phyloP scores from a whole-genome alignment of 441 rosid species.

The Populus hybrid region DNA sequence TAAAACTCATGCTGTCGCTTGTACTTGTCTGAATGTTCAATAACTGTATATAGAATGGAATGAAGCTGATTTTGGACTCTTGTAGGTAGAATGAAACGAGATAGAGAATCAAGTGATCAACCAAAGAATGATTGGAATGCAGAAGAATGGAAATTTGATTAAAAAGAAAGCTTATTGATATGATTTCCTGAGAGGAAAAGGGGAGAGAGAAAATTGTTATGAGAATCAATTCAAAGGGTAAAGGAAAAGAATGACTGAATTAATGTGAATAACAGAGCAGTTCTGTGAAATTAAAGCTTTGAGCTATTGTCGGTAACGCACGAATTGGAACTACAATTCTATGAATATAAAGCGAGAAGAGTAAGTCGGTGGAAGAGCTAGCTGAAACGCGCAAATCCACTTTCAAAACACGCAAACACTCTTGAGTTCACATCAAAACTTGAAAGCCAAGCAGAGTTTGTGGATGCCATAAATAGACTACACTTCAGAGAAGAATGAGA shows the following conservation, averaged over 20 bases:
- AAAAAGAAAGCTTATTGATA: background rate
- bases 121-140: background rate
- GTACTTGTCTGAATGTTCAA: constrained; percentile 13
- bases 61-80: constrained; percentile 1
- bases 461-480: background rate
- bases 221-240: background rate
- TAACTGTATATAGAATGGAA: background rate
- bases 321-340: background rate
- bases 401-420: background rate
- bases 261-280: background rate
- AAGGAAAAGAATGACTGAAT: background rate
- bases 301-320: background rate
- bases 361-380: constrained; percentile 1
- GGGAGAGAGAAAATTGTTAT: background rate
- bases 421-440: constrained; percentile 5
- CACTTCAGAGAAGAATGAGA: background rate
- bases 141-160: constrained; percentile 3
- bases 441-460: background rate
- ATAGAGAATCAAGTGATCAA: background rate
- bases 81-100: constrained; percentile 9
- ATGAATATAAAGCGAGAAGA: constrained; percentile 9
- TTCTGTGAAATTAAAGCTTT: background rate
- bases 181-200: background rate
- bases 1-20: constrained; percentile 42
- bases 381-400: constrained; percentile 3